phyloP scores from a whole-genome alignment of 2,329 filamentous ascomycete species.

The Sporothrix inflata region DNA sequence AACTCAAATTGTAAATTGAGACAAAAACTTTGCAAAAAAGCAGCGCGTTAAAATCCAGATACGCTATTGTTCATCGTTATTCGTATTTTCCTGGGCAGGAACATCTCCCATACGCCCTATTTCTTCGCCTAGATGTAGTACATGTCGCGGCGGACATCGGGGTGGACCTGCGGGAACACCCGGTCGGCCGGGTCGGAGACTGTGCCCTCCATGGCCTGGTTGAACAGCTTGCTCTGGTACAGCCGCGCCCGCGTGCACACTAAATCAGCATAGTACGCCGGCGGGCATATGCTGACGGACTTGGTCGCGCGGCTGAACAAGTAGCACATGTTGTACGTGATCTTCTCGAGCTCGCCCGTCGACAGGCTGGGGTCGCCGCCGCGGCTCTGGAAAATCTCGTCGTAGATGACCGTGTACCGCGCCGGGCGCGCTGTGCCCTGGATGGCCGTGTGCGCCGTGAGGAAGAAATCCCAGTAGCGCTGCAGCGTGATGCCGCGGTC shows the following conservation, averaged over 20 bases:
- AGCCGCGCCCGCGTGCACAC: constrained; percentile 76
- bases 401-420: constrained; percentile 77
- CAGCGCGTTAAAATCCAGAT: background rate
- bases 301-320: constrained; percentile 85
- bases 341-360: constrained; percentile 69
- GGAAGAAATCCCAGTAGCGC: constrained; percentile 80
- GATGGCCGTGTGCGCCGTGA: constrained; percentile 74
- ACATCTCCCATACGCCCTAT: background rate
- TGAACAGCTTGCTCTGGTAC: constrained; percentile 69
- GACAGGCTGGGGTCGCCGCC: constrained; percentile 41
- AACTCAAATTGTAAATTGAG: background rate
- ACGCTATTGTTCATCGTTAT: too few relatives aligned
- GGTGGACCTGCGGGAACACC: constrained; percentile 44
- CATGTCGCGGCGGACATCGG: constrained; percentile 53
- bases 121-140: constrained; percentile 54
- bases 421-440: constrained; percentile 73
- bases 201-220: constrained; percentile 38
- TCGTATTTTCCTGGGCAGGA: too few relatives aligned
- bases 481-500: constrained; percentile 80
- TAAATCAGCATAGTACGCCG: constrained; percentile 88
- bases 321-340: constrained; percentile 82
- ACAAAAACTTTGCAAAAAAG: background rate
- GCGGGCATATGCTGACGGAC: constrained; percentile 82
- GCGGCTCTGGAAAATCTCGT: constrained; percentile 64
- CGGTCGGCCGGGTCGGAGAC: constrained; percentile 54